Base-by-base conservation (phyloP, 805 yeast genomes). In the Zygotorulaspora danielsina region DNA sequence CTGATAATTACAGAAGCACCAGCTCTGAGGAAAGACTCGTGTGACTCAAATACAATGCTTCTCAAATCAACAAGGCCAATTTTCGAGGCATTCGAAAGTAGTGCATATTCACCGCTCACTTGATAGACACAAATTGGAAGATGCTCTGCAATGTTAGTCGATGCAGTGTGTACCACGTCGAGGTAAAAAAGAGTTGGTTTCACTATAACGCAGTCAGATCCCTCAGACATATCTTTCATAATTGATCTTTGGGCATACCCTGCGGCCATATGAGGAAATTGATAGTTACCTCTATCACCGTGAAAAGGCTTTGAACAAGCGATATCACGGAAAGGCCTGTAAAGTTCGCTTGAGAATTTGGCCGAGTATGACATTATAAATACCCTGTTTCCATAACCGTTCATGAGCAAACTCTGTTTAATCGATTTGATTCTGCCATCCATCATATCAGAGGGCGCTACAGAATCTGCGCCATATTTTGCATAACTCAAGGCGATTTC, bases 241-340 rank as follows among this genome's bases (percentile, higher is more conserved):
- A 93, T 67, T 1, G 98, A 97, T 47, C 98, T 72, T 54, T 94
- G 82, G 7, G 97, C 98, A 41, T 93, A 72, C 0, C 98, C 98
- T 34, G 84, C 76, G 18, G 95, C 96, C 13, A 88, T 94, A 3
- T 89, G 75, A 7, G 98, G 98, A 43, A 93, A 72, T 67, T 93
- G 98, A 64, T 93, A 93, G 48, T 86, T 77, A 61, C 81, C 84
- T 61, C 98, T 78, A 64, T 93, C 97, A 39, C 98, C 98, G 44
- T 76, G 72, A 15, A 84, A 74, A 8, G 98, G 97, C 3, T 80
- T 71, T 36, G 95, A 83, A 25, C 94, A 93, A 3, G 97, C 98
- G 32, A 96, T 96, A 54, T 93, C 98, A 62, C 98, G 75, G 72
- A 93, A 93, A 4, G 98, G 98, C 1, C 98, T 98, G 61, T 93